Base-by-base conservation (phyloP, 257 asterid species). In the Avicennia marina region DNA sequence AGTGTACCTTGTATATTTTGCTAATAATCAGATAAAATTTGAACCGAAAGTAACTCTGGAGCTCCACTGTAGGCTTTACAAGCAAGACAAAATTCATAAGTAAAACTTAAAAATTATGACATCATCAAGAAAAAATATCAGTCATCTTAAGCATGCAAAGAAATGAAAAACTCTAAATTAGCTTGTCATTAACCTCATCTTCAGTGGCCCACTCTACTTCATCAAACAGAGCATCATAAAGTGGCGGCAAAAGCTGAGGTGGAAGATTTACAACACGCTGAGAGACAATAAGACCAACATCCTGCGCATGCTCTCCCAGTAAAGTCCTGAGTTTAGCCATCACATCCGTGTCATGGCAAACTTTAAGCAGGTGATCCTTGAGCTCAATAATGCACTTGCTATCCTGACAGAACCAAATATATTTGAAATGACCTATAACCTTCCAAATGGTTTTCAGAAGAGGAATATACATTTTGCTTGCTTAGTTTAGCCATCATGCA, bases 161-260 rank as follows among this genome's bases (percentile, higher is more conserved):
- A 56, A 60, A 54, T 3, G 24, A 27, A 48, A 9, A 48, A 25
- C 19, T 56, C 36, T 42, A 7, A 24, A 43, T n/a, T 36, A 65
- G 64, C 64, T 59, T 65, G 47, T 59, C 17, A 50, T 72, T 72
- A 69, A 90, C 98, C 96, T 93, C 99, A 68, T 89, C 97, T 79
- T 86, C 94, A 4, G 86, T 82, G 42, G 97, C 99, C 97, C 97
- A 89, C 26, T 81, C 78, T 31, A 93, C 70, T 78, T 93, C 99
- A 67, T 89, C 90, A 67, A 93, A 93, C 34, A 93, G 82, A 48
- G 72, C 89, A 74, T 82, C 95, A 69, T 93, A 93, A 68, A 89
- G 85, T 13, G 82, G 97, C 41, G 97, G 99, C 76, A 86, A 71
- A 43, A 93, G 90, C 82, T 89, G 96, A 68, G 96, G 89, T 13